Percentiles rank a stretch among this genome's conserved stretches.
phyloP scores from a whole-genome alignment of 257 asterid genomes.

The Ocimum tenuiflorum region DNA sequence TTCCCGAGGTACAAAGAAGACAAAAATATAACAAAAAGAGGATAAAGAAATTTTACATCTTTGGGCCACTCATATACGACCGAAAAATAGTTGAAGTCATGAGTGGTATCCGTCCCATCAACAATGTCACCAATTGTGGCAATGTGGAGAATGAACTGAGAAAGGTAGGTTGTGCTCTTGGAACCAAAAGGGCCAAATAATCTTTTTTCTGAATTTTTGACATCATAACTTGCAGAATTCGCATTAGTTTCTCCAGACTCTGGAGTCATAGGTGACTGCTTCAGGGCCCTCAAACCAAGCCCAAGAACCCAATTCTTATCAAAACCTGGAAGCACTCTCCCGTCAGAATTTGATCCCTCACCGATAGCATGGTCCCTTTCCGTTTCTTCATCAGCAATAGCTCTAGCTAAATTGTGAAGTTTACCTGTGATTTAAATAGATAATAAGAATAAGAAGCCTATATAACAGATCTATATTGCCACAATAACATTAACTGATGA shows the following conservation, averaged over 20 bases:
- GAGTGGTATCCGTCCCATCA: slow-evolving; percentile 99
- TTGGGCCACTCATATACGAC: slow-evolving; percentile 96
- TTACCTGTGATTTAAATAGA: slow-evolving; percentile 50
- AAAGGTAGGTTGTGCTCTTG: slow-evolving; percentile 72
- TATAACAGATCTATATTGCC: slow-evolving; percentile 11
- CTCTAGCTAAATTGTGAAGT: slow-evolving; percentile 96
- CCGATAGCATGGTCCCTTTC: slow-evolving; percentile 57
- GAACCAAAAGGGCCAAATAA: slow-evolving; percentile 72
- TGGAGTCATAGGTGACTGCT: slow-evolving; percentile 36
- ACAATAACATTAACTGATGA: slow-evolving; percentile 8
- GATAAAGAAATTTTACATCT: slow-evolving; percentile 59
- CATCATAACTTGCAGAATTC: slow-evolving; percentile 59
- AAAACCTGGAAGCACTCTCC: slow-evolving; percentile 41
- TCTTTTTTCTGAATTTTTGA: slow-evolving; percentile 68
- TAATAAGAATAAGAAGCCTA: slow-evolving; percentile 14
- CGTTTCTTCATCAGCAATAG: slow-evolving; percentile 87
- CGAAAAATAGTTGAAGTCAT: slow-evolving; percentile 93
- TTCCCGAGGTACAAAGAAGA: slow-evolving; percentile 7
- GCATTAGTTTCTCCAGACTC: slow-evolving; percentile 50
- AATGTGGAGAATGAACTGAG: slow-evolving; percentile 90
- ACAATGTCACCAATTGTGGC: slow-evolving; percentile 98
- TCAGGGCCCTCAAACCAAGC: slow-evolving; percentile 68
- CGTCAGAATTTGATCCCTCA: slow-evolving; percentile 55
- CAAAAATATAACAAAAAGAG: slow-evolving; percentile 8
- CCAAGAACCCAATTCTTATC: slow-evolving; percentile 72